Evolutionary conservation across 2,329 filamentous ascomycete species (phyloP), one percentile per base, ranked within the genome.

Genomic region (Hymenoscyphus fraxineus): DNA sequence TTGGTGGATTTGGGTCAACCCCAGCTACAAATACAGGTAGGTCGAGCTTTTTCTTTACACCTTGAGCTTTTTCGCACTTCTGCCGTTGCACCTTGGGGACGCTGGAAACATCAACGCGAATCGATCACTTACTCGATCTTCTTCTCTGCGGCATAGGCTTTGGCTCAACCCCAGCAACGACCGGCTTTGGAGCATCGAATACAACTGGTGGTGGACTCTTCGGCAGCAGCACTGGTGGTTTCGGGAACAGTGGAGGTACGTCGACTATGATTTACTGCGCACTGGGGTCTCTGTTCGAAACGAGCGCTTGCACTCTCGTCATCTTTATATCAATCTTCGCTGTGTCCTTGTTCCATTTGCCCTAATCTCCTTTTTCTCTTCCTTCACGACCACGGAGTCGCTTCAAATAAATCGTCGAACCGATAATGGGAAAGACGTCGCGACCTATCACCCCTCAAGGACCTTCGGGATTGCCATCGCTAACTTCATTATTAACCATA

Each of bases 1-100:
- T 90, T 76, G 84, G 84, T 47, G 85, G 85, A 56, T 88, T 77
- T 72, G 79, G 76, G 64, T 66, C 73, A 62, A 72, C 63, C 62
- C 68, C 70, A 57, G 73, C 71, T 59, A 72, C 72, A 31, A 74
- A 71, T 69, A 73, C 73, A 73, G 78, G 75, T 76, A 76, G 66
- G 74, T 74, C 63, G 57, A 39, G 44, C 59, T 65, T 65, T 64
- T 19, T 59, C 56, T 62, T 61, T 55, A 59, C 56, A 62, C 64
- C 47, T 27, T 40, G 35, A 66, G 47, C 19, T 54, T 58, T 39
- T 61, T 64, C 3, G 16, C 59, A 63, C 65, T 51, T 19, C 61
- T 44, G 31, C 58, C 63, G 65, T 64, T 40, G 63, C 44, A 51
- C 65, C 60, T 61, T 62, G 62, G 51, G 65, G 59, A 64, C 58